Base-by-base conservation (phyloP, 1,284 basidiomycete species). In the Trichosporon ovoides region DNA sequence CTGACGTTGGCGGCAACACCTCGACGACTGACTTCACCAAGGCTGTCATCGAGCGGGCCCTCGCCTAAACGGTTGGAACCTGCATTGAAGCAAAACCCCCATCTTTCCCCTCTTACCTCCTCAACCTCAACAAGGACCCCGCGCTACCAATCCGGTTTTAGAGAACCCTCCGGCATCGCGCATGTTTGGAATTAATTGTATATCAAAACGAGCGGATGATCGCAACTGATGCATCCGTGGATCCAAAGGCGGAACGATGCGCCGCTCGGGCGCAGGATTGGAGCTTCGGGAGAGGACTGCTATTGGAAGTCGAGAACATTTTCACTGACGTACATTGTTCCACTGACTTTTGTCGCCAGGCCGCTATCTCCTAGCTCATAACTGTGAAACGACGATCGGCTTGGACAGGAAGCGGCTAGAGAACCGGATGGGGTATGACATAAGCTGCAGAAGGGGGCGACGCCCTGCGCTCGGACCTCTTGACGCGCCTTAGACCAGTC, bases 1-100 rank as follows among this genome's bases (percentile, higher is more conserved):
- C 91, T 59, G 95, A 99, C 77, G 91, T 98, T 87, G 90, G 90
- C 65, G 94, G 91, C 62, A 85, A 86, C 67, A 83, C 90, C 40
- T 89, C 88, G 38, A 96, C 93, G 54, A 90, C 89, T 49, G 91
- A 96, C 69, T 92, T 96, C 80, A 97, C 93, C 48, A 81, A 86
- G 57, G 92, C 88, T 55, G 83, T 96, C 74, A 90, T 94, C 79
- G 66, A 77, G 67, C 74, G 78, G 68, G 67, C 75, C 46, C 53
- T 67, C 38, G 61, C 63, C 38, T 61, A 60, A 56, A 38, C 31
- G 43, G 28, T 16, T 33, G n/a, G n/a, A n/a, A n/a, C n/a, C 10
- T 12, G 18, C 13, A 10, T 9, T 3, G 13, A 2, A 7, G 16
- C 43, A 9, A 31, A 48, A 12, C 24, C 11, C 43, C n/a, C 28